Percentiles rank a stretch among this genome's conserved stretches.
These are phyloP conservation scores for Spathaspora girioi DNA, from an alignment of 805 yeast genomes.

Conservation along the genomic window DNA sequence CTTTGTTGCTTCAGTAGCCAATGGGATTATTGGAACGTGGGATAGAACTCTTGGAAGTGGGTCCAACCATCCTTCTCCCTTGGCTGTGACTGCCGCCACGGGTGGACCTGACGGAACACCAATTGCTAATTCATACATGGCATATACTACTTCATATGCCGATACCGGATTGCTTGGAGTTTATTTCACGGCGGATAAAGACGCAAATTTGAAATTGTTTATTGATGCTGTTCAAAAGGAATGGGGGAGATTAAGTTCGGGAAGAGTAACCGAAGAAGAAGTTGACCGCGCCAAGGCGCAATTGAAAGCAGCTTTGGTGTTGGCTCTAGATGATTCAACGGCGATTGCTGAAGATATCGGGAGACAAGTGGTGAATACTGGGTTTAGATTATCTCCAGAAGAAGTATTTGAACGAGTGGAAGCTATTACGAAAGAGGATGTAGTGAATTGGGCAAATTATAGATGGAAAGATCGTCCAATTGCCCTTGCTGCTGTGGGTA, in stretches of 20 bases:
- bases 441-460: conserved; percentile 84
- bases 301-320: conserved; percentile 83
- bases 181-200: conserved; percentile 80
- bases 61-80: conserved; percentile 78
- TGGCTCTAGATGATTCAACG: conserved; percentile 91
- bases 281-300: conserved; percentile 94
- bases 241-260: conserved; percentile 82
- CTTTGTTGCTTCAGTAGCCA: conserved; percentile 92
- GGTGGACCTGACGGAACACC: conserved; percentile 57
- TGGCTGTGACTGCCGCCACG: conserved; percentile 64
- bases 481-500: conserved; percentile 90
- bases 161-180: conserved; percentile 99
- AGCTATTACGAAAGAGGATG: conserved; percentile 71
- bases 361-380: conserved; percentile 93
- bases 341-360: conserved; percentile 98
- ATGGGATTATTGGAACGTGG: conserved; percentile 97
- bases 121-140: conserved; percentile 91
- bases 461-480: conserved; percentile 73
- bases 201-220: conserved; percentile 59
- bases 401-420: conserved; percentile 75
- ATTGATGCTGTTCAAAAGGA: conserved; percentile 76
- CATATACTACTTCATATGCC: conserved; percentile 93
- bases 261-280: conserved; percentile 77
- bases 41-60: conserved; percentile 88
- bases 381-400: conserved; percentile 68